phyloP scores from a whole-genome alignment of 2,329 filamentous ascomycete species.

The Chaetomium globosum region DNA sequence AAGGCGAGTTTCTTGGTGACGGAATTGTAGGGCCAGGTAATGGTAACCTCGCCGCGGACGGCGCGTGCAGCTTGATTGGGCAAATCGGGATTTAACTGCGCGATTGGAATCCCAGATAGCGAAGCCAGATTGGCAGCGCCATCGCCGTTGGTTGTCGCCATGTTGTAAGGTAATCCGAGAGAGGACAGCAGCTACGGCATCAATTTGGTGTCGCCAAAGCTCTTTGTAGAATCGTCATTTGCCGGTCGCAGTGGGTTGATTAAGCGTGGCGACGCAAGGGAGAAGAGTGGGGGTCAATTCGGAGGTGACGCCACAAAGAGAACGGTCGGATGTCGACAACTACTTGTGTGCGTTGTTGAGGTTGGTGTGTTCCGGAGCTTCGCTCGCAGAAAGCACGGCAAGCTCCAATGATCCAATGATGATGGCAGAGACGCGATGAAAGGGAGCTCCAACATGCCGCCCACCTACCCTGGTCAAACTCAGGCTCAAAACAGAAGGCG shows the following conservation, averaged over 20 bases:
- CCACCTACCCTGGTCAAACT: neutral
- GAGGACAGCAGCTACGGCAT: slow-evolving; percentile 15
- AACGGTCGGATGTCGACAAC: neutral
- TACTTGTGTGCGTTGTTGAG: neutral
- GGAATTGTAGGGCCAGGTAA: slow-evolving; percentile 90
- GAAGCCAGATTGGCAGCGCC: slow-evolving; percentile 33
- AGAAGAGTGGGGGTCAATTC: neutral
- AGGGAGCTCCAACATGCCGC: slow-evolving; percentile 5
- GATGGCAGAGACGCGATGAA: slow-evolving; percentile 27
- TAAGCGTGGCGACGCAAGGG: neutral
- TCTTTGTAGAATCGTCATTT: slow-evolving; percentile 19
- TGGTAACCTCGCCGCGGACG: slow-evolving; percentile 73
- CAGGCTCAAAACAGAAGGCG: slow-evolving; percentile 19
- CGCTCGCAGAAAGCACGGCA: slow-evolving; percentile 15
- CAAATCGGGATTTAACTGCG: slow-evolving; percentile 56
- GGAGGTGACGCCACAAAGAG: neutral
- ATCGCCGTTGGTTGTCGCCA: slow-evolving; percentile 33
- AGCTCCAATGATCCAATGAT: slow-evolving; percentile 10
- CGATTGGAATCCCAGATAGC: slow-evolving; percentile 52
- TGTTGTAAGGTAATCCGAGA: slow-evolving; percentile 21
- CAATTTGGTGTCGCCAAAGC: neutral
- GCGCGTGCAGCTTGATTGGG: slow-evolving; percentile 46
- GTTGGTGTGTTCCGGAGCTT: slow-evolving; percentile 6
- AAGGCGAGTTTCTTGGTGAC: slow-evolving; percentile 74
- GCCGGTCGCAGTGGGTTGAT: neutral